Percentiles rank a stretch among this genome's conserved stretches.
Conservation (phyloP, 108 stramenopile genomes). For the Parmales sp. region DNA sequence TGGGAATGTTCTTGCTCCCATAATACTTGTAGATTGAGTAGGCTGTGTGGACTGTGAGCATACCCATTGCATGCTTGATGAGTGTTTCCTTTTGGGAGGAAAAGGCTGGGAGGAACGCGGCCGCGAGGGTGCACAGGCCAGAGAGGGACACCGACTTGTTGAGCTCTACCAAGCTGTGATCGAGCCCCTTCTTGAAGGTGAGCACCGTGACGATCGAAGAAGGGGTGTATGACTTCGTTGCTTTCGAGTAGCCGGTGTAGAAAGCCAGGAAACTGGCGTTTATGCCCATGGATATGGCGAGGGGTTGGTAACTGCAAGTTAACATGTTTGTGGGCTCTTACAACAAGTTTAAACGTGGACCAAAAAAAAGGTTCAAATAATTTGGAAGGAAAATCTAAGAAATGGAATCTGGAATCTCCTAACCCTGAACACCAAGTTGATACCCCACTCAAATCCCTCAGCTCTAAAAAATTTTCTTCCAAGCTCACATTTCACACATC, state of each 20-base stretch:
- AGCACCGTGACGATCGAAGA: not conserved
- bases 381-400: too few species aligned
- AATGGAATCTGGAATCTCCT: too few species aligned
- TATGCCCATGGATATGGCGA: too few species aligned
- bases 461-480: too few species aligned
- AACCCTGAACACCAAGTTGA: too few species aligned
- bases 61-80: not conserved
- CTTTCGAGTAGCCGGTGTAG: slow-evolving; percentile 16
- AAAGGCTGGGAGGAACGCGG: not conserved
- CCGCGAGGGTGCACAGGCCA: slow-evolving; percentile 12
- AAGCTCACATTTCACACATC: too few species aligned
- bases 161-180: slow-evolving; percentile 7
- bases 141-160: slow-evolving; percentile 16
- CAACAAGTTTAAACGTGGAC: too few species aligned
- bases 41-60: not conserved
- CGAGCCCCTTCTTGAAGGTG: slow-evolving; percentile 8
- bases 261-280: slow-evolving; percentile 13
- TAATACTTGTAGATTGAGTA: slow-evolving; percentile 20
- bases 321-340: too few species aligned
- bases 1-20: slow-evolving; percentile 8
- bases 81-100: not conserved
- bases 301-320: too few species aligned
- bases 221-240: not conserved
- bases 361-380: too few species aligned
- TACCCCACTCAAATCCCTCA: too few species aligned